These are phyloP conservation scores for Cystobasidiaceae sp. DNA, from an alignment of 1,284 basidiomycete species.

Conservation along the genomic window DNA sequence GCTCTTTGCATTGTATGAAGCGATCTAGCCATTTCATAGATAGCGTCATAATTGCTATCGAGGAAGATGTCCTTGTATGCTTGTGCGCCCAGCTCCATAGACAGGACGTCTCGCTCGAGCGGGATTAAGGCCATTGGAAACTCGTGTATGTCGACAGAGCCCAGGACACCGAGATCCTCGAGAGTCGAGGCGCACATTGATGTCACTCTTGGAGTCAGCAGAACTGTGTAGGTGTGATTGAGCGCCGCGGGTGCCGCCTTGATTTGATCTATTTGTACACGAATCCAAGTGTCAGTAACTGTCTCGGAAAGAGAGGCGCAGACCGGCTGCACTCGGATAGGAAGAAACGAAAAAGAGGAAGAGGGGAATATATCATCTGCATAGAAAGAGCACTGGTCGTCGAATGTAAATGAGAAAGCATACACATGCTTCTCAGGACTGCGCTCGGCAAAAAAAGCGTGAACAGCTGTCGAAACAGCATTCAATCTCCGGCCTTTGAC, in stretches of 20 bases:
- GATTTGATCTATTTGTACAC: conserved; percentile 22
- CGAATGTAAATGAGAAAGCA: neutral
- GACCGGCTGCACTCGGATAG: neutral
- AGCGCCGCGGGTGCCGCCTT: conserved; percentile 46
- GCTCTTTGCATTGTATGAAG: conserved; percentile 77
- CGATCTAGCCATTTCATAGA: conserved; percentile 84
- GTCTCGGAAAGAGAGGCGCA: neutral
- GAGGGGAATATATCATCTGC: conserved; percentile 22
- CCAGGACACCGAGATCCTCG: conserved; percentile 86
- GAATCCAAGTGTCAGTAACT: neutral
- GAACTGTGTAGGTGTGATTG: conserved; percentile 77
- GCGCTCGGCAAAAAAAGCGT: conserved; percentile 28
- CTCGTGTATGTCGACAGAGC: conserved; percentile 75
- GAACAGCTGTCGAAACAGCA: no score
- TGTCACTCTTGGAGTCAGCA: conserved; percentile 82
- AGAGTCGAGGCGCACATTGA: conserved; percentile 75
- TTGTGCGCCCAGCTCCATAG: conserved; percentile 74
- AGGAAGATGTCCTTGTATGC: conserved; percentile 34
- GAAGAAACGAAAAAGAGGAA: neutral
- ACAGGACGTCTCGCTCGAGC: conserved; percentile 81
- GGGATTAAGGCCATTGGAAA: conserved; percentile 92
- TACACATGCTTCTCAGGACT: conserved; percentile 5
- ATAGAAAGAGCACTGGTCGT: conserved; percentile 29
- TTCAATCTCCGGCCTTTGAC: conserved; percentile 6
- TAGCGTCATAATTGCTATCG: conserved; percentile 73